These are phyloP conservation scores for Boehmeria nivea DNA, from an alignment of 306 rosid species.

Conservation along the genomic window DNA sequence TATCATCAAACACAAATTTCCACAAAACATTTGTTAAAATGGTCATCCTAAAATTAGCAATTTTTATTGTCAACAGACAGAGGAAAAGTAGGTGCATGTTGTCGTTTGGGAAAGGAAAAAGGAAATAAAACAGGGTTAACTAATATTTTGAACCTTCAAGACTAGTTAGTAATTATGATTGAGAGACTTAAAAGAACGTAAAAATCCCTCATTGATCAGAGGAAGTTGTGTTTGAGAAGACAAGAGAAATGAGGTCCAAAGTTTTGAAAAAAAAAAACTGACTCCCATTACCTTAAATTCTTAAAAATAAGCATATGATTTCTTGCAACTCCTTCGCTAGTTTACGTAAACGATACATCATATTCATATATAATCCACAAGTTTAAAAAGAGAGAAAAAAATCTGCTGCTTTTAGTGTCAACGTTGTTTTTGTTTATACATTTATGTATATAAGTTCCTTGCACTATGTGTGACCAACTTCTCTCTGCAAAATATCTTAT, in stretches of 20 bases:
- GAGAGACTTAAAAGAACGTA: background rate
- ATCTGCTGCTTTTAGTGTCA: slow-evolving; percentile 1
- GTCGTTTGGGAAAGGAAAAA: slow-evolving; percentile 25
- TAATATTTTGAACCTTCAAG: slow-evolving; percentile 22
- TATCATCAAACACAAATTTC: slow-evolving; percentile 9
- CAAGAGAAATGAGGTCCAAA: slow-evolving; percentile 27
- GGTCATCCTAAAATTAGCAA: slow-evolving; percentile 13
- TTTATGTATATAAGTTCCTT: slow-evolving; percentile 2
- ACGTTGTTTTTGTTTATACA: slow-evolving; percentile 11
- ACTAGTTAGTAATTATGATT: slow-evolving; percentile 28
- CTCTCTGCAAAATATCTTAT: slow-evolving; percentile 1
- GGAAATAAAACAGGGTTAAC: too few species aligned
- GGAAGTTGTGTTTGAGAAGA: slow-evolving; percentile 16
- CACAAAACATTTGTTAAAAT: slow-evolving; percentile 1
- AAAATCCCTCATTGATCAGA: slow-evolving; percentile 4
- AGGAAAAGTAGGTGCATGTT: slow-evolving; percentile 17
- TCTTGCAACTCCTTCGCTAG: slow-evolving; percentile 20
- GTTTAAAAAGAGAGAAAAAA: background rate
- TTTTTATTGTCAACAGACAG: slow-evolving; percentile 11
- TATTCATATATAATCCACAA: slow-evolving; percentile 9
- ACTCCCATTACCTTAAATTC: slow-evolving; percentile 17
- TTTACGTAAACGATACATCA: slow-evolving; percentile 26
- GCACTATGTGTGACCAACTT: slow-evolving; percentile 15
- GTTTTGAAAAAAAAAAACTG: slow-evolving; percentile 12
- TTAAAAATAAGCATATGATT: slow-evolving; percentile 16